Conservation (phyloP, 305 asterid genomes). For the Fraxinus floribunda region DNA sequence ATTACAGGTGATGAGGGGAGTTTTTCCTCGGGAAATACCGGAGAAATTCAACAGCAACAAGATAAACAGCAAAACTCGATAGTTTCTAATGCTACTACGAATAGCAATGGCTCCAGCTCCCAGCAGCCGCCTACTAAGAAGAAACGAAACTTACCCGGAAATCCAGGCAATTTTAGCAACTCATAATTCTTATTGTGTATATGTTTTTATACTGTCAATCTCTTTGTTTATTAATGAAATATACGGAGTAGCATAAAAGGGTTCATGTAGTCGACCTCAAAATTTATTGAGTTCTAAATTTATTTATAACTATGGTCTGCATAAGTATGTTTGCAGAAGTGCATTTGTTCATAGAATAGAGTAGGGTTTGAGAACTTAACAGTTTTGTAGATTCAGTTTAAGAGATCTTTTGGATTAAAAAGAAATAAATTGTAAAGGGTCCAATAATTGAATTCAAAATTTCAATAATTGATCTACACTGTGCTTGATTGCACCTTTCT, state of each 20-base stretch:
- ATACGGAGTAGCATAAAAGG: neutral
- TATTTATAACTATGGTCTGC: neutral
- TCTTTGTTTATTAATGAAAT: neutral
- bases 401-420: neutral
- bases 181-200: neutral
- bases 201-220: neutral
- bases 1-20: slow-evolving; percentile 77
- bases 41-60: slow-evolving; percentile 57
- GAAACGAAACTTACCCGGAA: slow-evolving; percentile 73
- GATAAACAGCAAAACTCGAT: slow-evolving; percentile 29
- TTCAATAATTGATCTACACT: slow-evolving; percentile 41
- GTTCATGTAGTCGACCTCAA: neutral
- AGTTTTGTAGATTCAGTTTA: neutral
- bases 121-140: slow-evolving; percentile 49
- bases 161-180: slow-evolving; percentile 49
- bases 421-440: slow-evolving; percentile 25
- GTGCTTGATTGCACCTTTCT: slow-evolving; percentile 43
- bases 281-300: neutral
- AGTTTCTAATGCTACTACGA: slow-evolving; percentile 30
- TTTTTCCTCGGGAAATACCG: slow-evolving; percentile 65
- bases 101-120: slow-evolving; percentile 58
- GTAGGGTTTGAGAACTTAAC: neutral
- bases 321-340: neutral
- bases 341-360: neutral
- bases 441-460: slow-evolving; percentile 55